phyloP scores from a whole-genome alignment of 352 stramenopile species.

The Phytophthora citrophthora region DNA sequence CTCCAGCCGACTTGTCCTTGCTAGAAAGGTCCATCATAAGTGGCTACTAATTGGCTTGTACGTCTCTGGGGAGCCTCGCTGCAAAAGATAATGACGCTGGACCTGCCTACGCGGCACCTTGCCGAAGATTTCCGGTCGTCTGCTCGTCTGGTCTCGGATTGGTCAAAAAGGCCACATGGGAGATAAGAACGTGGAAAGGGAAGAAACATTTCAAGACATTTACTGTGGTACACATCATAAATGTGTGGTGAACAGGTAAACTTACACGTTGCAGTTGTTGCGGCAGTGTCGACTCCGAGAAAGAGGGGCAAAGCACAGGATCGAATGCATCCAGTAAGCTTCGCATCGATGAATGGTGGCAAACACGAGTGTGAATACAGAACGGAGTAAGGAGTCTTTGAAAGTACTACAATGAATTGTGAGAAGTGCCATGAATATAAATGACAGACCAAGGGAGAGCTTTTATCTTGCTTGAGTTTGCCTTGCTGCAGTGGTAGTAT shows the following conservation, averaged over 20 bases:
- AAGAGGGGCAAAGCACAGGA: conserved; percentile 6
- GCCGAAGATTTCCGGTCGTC: conserved; percentile 37
- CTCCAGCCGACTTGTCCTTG: conserved; percentile 62
- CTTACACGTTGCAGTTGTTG: conserved; percentile 1
- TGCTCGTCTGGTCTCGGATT: conserved; percentile 13
- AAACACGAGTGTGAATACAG: not conserved
- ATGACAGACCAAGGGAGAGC: too few relatives aligned
- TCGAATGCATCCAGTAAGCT: not conserved
- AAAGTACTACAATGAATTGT: too few relatives aligned
- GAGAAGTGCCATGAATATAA: too few relatives aligned
- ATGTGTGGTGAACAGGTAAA: not conserved
- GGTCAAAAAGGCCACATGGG: conserved; percentile 9
- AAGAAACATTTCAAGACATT: conserved; percentile 10
- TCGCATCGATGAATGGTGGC: not conserved
- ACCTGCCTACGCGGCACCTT: conserved; percentile 24
- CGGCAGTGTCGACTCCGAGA: not conserved
- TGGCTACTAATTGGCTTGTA: not conserved
- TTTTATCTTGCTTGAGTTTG: too few relatives aligned
- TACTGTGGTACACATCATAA: conserved; percentile 14
- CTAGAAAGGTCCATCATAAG: conserved; percentile 55
- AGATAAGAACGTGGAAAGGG: conserved; percentile 6
- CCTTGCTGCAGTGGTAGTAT: too few relatives aligned
- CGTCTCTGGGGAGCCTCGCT: not conserved
- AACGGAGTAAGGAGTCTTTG: not conserved
- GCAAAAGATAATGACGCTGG: conserved; percentile 30